Percentiles rank a stretch among this genome's conserved stretches.
Conservation (phyloP, 176 grass and related monocot genomes). For the Rhynchospora tenuis region DNA sequence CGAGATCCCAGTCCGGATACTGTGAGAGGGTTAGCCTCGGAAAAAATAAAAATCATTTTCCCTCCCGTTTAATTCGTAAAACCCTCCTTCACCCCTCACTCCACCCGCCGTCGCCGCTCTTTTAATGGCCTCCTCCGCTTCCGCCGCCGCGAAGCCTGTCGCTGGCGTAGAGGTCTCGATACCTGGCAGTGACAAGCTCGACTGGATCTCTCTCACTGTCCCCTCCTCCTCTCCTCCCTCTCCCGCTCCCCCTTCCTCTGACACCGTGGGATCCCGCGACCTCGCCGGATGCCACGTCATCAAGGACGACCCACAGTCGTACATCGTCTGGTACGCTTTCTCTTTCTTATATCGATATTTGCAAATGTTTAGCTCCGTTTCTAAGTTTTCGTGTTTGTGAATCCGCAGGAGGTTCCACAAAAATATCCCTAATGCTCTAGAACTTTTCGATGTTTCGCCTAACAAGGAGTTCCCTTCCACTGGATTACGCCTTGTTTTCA, state of each 20-base stretch:
- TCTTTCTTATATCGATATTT: slow-evolving; percentile 8
- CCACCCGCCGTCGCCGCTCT: not conserved
- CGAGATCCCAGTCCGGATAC: no score
- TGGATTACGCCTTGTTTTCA: slow-evolving; percentile 73
- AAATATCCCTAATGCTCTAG: slow-evolving; percentile 62
- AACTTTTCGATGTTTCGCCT: slow-evolving; percentile 56
- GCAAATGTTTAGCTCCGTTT: not conserved
- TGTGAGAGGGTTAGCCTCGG: no score
- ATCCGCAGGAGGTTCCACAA: slow-evolving; percentile 95
- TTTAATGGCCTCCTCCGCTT: slow-evolving; percentile 15
- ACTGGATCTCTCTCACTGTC: slow-evolving; percentile 74
- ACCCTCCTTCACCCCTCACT: not conserved
- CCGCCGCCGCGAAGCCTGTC: slow-evolving; percentile 26
- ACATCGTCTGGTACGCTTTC: slow-evolving; percentile 60
- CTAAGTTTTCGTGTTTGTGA: no score
- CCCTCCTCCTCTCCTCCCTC: slow-evolving; percentile 38
- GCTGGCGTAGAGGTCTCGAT: slow-evolving; percentile 73
- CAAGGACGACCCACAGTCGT: slow-evolving; percentile 33
- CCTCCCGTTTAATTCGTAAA: no score
- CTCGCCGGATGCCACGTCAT: slow-evolving; percentile 57
- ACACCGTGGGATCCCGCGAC: slow-evolving; percentile 33
- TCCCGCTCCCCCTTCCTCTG: slow-evolving; percentile 28
- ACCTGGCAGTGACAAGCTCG: slow-evolving; percentile 52
- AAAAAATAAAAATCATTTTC: no score
- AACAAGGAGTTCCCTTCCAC: slow-evolving; percentile 56